Percentiles rank a stretch among this genome's conserved stretches.
phyloP scores from a whole-genome alignment of 371 early-diverging fungal genomes.

The Chytridium lagenaria region DNA sequence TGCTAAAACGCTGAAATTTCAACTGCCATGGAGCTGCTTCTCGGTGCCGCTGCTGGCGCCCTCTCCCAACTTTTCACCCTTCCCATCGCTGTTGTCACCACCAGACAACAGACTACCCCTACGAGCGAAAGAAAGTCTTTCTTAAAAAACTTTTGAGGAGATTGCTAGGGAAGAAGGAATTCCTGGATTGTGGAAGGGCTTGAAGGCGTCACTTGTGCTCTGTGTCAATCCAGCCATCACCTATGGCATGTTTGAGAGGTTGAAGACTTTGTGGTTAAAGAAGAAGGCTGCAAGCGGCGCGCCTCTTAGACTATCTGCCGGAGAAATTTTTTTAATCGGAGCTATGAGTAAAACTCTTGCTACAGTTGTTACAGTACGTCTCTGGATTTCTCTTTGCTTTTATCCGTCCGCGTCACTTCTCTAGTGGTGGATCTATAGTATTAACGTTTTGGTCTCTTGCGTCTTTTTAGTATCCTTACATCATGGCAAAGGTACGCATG shows the following conservation, averaged over 20 bases:
- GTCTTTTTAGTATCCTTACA: slow-evolving; percentile 87
- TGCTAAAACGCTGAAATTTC: slow-evolving; percentile 52
- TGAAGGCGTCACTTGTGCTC: slow-evolving; percentile 86
- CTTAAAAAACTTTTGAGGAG: slow-evolving; percentile 63
- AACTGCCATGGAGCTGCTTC: slow-evolving; percentile 78
- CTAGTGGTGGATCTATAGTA: too few relatives aligned
- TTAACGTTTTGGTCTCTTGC: background rate
- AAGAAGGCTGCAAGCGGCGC: slow-evolving; percentile 18
- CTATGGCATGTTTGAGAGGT: slow-evolving; percentile 92
- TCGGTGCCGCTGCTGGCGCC: slow-evolving; percentile 93
- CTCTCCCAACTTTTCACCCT: slow-evolving; percentile 89
- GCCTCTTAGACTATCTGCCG: slow-evolving; percentile 62
- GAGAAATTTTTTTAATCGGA: slow-evolving; percentile 85
- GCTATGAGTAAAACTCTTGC: slow-evolving; percentile 93
- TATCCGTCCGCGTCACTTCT: too few relatives aligned
- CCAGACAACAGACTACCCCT: slow-evolving; percentile 56
- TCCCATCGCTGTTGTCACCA: slow-evolving; percentile 87
- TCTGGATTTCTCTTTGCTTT: slow-evolving; percentile 19
- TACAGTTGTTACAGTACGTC: slow-evolving; percentile 60
- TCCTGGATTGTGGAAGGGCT: slow-evolving; percentile 67
- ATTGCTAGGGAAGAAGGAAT: slow-evolving; percentile 85
- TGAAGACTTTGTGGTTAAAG: slow-evolving; percentile 64
- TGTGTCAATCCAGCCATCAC: slow-evolving; percentile 97
- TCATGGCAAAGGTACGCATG: slow-evolving; percentile 93
- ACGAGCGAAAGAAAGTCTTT: slow-evolving; percentile 43